Percentiles rank a stretch among this genome's conserved stretches.
Conservation (phyloP, 2,329 filamentous ascomycete species). For the Beauveria sp. region DNA sequence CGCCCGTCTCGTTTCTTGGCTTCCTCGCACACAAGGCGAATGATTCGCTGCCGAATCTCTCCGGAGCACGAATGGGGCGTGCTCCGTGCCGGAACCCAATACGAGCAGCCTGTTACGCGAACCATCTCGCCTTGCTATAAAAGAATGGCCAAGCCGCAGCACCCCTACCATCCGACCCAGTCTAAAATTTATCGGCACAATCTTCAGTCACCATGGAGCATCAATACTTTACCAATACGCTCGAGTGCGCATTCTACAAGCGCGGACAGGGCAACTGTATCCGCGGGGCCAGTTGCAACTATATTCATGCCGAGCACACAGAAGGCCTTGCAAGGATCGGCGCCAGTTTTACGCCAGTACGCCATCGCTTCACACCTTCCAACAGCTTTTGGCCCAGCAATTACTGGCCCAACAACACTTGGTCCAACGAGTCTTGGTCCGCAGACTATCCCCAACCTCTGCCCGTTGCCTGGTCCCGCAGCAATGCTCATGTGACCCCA, state of each 20-base stretch:
- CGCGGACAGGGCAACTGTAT: neutral
- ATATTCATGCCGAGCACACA: neutral
- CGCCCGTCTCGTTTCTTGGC: neutral
- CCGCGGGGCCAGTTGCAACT: neutral
- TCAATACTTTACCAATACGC: too few species aligned
- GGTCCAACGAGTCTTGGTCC: too few species aligned
- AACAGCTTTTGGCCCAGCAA: neutral
- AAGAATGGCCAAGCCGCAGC: neutral
- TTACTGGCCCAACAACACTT: neutral
- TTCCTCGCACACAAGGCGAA: neutral
- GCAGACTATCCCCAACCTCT: neutral
- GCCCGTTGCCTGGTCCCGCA: neutral
- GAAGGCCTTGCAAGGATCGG: neutral
- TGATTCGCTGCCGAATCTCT: neutral
- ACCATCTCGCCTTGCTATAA: neutral
- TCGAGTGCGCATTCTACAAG: neutral
- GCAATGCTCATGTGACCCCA: neutral
- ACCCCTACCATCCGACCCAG: too few species aligned
- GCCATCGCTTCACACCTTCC: neutral
- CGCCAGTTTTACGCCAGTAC: neutral
- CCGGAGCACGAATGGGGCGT: neutral
- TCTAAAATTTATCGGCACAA: neutral
- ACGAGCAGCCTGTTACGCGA: neutral
- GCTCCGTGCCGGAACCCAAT: neutral
- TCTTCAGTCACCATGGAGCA: neutral